A percentile compares a stretch with the other conserved stretches of the same genome.
phyloP scores from a whole-genome alignment of 306 rosid species.

The Alnus rubra region DNA sequence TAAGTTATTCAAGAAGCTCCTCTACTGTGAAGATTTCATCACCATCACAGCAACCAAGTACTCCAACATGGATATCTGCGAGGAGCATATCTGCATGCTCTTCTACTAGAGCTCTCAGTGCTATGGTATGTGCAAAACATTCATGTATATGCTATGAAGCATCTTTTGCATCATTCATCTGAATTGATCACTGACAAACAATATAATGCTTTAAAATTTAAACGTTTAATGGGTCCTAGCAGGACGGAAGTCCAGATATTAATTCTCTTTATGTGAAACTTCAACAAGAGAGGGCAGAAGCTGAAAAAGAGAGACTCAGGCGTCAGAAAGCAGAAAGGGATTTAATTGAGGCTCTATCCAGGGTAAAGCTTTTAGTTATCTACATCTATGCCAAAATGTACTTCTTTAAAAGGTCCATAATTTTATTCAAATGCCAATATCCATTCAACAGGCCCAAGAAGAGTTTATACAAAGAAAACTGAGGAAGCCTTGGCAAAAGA shows the following conservation, averaged over 20 bases:
- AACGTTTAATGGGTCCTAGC: not conserved
- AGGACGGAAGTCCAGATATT: not conserved
- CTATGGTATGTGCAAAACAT: not conserved
- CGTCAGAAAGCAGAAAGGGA: not conserved
- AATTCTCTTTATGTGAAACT: not conserved
- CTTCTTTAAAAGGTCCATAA: not conserved
- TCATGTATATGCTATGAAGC: not conserved
- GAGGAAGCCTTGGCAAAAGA: slow-evolving; percentile 58
- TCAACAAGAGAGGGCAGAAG: not conserved
- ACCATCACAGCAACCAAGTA: too few species aligned
- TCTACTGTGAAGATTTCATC: not conserved
- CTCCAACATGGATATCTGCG: not conserved
- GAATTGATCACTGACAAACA: too few species aligned
- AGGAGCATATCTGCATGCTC: not conserved
- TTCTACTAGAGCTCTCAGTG: not conserved
- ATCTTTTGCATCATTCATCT: too few species aligned
- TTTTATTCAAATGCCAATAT: slow-evolving; percentile 11
- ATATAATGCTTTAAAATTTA: not conserved
- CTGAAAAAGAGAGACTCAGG: not conserved
- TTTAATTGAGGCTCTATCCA: not conserved
- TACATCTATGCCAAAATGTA: not conserved
- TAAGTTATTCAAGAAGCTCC: too few species aligned
- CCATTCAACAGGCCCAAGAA: slow-evolving; percentile 53
- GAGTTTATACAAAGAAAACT: slow-evolving; percentile 60
- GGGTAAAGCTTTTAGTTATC: not conserved